Conservation (phyloP, 208 protist genomes). For the Trypanosoma lewisi region DNA sequence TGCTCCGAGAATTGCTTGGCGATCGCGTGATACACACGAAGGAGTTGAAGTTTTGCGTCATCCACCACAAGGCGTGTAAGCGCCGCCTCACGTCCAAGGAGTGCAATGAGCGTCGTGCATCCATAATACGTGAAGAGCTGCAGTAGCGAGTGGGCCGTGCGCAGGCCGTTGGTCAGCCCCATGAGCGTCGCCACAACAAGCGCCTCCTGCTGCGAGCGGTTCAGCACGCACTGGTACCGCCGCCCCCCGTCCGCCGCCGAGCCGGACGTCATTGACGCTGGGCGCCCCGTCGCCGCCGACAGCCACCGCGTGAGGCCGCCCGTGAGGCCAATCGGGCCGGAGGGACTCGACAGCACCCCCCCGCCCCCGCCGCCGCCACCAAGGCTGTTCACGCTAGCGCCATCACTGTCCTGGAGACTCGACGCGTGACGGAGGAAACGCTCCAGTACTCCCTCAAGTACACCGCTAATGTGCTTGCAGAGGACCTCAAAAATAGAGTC, state of each 20-base stretch:
- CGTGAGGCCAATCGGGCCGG: slow-evolving; percentile 29
- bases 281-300: slow-evolving; percentile 26
- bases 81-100: slow-evolving; percentile 46
- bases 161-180: slow-evolving; percentile 38
- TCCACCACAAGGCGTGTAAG: slow-evolving; percentile 55
- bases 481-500: slow-evolving; percentile 66
- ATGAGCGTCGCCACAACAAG: slow-evolving; percentile 37
- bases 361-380: not conserved
- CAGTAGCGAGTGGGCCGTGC: slow-evolving; percentile 49
- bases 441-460: slow-evolving; percentile 62
- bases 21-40: slow-evolving; percentile 43
- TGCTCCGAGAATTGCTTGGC: slow-evolving; percentile 39
- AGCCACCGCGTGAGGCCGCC: slow-evolving; percentile 29
- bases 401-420: slow-evolving; percentile 24
- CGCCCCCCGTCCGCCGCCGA: slow-evolving; percentile 8
- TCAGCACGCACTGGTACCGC: slow-evolving; percentile 51
- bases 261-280: slow-evolving; percentile 7
- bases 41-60: slow-evolving; percentile 42
- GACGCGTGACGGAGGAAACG: slow-evolving; percentile 43
- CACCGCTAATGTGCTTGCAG: slow-evolving; percentile 59
- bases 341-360: not conserved
- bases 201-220: slow-evolving; percentile 55
- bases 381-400: not conserved
- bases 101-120: slow-evolving; percentile 43
- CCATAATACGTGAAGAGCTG: slow-evolving; percentile 79